A percentile compares a stretch with the other conserved stretches of the same genome.
These are phyloP conservation scores for Penicillium olsonii DNA, from an alignment of 2,329 filamentous ascomycete genomes.

Conservation along the genomic window DNA sequence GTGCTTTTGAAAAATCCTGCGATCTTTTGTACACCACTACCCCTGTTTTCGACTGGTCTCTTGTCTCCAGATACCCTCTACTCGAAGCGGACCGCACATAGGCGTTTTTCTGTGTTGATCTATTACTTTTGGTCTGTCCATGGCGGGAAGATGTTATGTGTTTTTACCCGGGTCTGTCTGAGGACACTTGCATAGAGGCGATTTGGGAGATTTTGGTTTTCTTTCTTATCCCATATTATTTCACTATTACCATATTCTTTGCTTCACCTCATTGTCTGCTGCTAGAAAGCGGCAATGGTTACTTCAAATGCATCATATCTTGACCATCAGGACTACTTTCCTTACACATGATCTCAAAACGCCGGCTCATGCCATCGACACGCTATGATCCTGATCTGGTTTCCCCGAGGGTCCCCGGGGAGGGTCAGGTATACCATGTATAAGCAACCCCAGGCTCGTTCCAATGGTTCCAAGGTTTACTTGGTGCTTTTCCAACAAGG, in stretches of 20 bases:
- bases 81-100: constrained; percentile 26
- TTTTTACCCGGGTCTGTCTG: background rate
- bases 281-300: background rate
- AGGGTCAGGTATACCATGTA: no score
- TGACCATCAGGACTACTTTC: background rate
- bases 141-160: constrained; percentile 2
- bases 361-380: no score
- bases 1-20: background rate
- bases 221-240: background rate
- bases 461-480: no score
- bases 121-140: constrained; percentile 2
- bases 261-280: background rate
- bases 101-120: constrained; percentile 20
- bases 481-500: no score
- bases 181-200: constrained; percentile 12
- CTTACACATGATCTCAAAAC: no score
- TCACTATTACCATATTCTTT: background rate
- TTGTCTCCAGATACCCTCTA: constrained; percentile 27
- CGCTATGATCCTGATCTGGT: no score
- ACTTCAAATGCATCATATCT: background rate
- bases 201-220: constrained; percentile 21
- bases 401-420: no score
- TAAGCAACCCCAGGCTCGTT: no score
- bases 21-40: constrained; percentile 8
- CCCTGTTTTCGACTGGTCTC: constrained; percentile 1